Base-by-base conservation (phyloP, 345 rosid species). In the Combretum micranthum region DNA sequence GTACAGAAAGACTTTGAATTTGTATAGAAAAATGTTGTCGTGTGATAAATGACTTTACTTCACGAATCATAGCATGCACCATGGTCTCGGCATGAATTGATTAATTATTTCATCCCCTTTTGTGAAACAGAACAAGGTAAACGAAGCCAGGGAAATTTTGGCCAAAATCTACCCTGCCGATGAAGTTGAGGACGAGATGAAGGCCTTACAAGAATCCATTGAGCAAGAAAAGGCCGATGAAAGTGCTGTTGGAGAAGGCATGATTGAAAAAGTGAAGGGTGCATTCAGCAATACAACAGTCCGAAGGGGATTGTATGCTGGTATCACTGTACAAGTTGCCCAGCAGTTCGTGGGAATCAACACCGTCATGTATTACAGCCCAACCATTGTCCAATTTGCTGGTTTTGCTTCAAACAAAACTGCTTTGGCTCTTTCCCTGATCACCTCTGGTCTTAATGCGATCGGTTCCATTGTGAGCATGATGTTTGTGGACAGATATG, bases 261-360 rank as follows among this genome's bases (percentile, higher is more conserved):
- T 77, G 37, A 3, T 64, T 0, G 66, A 79, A 1, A 88, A 83
- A 60, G 50, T 88, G n/a, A 92, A 72, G 75, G 88, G 88, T 22
- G 98, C 95, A 5, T 77, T 75, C 2, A 47, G 56, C 2, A 72
- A 84, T 47, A 46, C 25, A 0, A 63, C 77, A 1, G 88, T 82
- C 15, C 62, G 98, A 15, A 78, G 93, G 59, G 97, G 80, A 59
- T 88, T 92, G 12, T 82, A 82, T 0, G 96, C 97, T 0, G 97
- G 98, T 6, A 67, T 88, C 17, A 76, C 93, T 1, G 95, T 83
- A 14, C 98, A 92, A 59, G 95, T 88, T 20, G 97, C 89, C 8
- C 95, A 92, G 56, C 97, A 92, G 63, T 86, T 84, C 55, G 89
- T 79, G 0, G 99, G 99, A 14, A 89, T 93, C 70, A 92, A 92